Conservation (phyloP, 2,329 filamentous ascomycete species). For the Clarireedia hainanense region DNA sequence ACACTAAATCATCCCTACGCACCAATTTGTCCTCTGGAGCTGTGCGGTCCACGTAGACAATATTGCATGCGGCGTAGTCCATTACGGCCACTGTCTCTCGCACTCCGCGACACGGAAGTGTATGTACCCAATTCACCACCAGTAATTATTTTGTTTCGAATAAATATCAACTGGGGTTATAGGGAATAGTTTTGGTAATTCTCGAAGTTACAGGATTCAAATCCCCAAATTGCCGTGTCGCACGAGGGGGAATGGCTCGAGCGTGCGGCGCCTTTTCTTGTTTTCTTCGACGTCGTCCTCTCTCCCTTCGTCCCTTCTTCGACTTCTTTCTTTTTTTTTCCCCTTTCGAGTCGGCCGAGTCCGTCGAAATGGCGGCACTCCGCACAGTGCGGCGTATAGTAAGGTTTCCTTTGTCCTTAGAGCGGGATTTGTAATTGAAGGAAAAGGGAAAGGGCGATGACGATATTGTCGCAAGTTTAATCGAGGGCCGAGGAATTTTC, state of each 20-base stretch:
- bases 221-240: slow-evolving; percentile 4
- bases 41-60: slow-evolving; percentile 37
- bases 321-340: not conserved
- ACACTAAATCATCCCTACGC: slow-evolving; percentile 27
- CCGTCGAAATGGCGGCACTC: not conserved
- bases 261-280: not conserved
- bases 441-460: not conserved
- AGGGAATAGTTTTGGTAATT: not conserved
- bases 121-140: slow-evolving; percentile 20
- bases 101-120: slow-evolving; percentile 22
- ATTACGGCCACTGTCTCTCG: slow-evolving; percentile 26
- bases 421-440: not conserved
- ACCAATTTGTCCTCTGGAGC: slow-evolving; percentile 31
- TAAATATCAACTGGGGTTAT: slow-evolving; percentile 6
- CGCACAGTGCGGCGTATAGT: not conserved
- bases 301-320: not conserved
- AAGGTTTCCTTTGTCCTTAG: not conserved
- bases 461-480: not conserved
- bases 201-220: not conserved
- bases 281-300: not conserved
- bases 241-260: slow-evolving; percentile 8
- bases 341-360: not conserved
- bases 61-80: slow-evolving; percentile 37
- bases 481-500: not conserved
- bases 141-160: slow-evolving; percentile 4